A percentile compares a stretch with the other conserved stretches of the same genome.
These are phyloP conservation scores for Cenchrus fungigraminus DNA, from an alignment of 176 grass and related monocot species.

Conservation along the genomic window DNA sequence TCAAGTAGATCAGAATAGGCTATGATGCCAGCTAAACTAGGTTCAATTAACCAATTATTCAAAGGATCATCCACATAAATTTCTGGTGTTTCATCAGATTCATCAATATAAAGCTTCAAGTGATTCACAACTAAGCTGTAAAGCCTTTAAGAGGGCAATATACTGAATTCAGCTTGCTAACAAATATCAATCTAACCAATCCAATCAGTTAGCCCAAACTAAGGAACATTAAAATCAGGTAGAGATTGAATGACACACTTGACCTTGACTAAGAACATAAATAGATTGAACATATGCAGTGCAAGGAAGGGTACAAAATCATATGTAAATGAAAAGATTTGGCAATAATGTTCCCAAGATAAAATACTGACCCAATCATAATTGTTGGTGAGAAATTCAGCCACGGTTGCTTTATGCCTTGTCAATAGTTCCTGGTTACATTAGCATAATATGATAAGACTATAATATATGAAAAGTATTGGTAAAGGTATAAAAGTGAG, in stretches of 20 bases:
- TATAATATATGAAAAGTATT: slow-evolving; percentile 22
- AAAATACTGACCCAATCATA: slow-evolving; percentile 89
- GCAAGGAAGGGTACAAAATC: slow-evolving; percentile 1
- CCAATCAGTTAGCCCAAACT: background rate
- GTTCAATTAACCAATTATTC: background rate
- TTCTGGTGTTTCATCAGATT: background rate
- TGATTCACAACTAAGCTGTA: background rate
- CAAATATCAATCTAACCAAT: background rate
- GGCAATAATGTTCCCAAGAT: slow-evolving; percentile 3
- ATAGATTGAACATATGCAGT: background rate
- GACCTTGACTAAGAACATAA: background rate
- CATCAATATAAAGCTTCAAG: background rate
- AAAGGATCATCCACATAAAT: background rate
- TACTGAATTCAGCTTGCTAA: slow-evolving; percentile 16
- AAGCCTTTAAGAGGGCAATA: background rate
- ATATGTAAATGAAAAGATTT: slow-evolving; percentile 32
- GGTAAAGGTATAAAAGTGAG: background rate
- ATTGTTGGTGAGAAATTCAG: slow-evolving; percentile 94
- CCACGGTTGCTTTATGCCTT: slow-evolving; percentile 98
- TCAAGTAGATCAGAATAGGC: slow-evolving; percentile 16
- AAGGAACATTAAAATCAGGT: background rate
- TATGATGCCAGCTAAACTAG: slow-evolving; percentile 4
- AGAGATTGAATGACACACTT: background rate
- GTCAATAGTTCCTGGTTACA: slow-evolving; percentile 89
- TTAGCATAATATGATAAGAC: slow-evolving; percentile 34